These are phyloP conservation scores for Panaeolus papilionaceus DNA, from an alignment of 768 basidiomycete species.

Conservation along the genomic window DNA sequence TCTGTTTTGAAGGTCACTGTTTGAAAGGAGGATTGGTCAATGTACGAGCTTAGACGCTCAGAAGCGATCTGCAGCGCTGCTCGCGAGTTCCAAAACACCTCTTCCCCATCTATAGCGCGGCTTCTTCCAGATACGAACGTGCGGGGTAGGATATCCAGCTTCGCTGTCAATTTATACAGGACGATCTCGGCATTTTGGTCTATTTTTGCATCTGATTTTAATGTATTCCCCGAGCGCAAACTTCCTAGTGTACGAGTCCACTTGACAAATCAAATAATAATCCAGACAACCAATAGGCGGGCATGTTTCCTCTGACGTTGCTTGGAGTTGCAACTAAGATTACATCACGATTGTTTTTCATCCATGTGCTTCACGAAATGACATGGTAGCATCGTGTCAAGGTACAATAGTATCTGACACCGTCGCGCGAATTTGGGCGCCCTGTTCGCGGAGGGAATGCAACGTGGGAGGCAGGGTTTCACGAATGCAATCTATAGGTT, in stretches of 20 bases:
- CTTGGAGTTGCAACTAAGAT: neutral
- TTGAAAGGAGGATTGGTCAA: neutral
- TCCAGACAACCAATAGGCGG: neutral
- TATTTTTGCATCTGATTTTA: conserved; percentile 9
- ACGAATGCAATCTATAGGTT: neutral
- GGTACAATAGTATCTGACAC: neutral
- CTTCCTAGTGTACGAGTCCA: neutral
- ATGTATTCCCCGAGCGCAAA: neutral
- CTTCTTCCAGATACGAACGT: conserved; percentile 11
- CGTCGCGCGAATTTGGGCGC: neutral
- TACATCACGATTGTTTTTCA: neutral
- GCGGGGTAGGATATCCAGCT: neutral
- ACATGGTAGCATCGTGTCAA: neutral
- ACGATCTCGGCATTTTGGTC: conserved; percentile 9
- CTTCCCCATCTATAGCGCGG: neutral
- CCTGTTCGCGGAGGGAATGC: neutral
- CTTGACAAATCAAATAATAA: neutral
- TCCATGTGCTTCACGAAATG: neutral
- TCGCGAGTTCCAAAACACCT: neutral
- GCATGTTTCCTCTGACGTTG: neutral
- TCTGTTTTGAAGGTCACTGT: neutral
- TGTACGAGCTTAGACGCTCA: neutral
- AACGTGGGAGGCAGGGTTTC: conserved; percentile 8
- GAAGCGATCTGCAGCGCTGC: neutral
- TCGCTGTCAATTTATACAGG: neutral